Evolutionary conservation across 164 flowering plant species (phyloP).

Genomic region (Akebia trifoliata): DNA sequence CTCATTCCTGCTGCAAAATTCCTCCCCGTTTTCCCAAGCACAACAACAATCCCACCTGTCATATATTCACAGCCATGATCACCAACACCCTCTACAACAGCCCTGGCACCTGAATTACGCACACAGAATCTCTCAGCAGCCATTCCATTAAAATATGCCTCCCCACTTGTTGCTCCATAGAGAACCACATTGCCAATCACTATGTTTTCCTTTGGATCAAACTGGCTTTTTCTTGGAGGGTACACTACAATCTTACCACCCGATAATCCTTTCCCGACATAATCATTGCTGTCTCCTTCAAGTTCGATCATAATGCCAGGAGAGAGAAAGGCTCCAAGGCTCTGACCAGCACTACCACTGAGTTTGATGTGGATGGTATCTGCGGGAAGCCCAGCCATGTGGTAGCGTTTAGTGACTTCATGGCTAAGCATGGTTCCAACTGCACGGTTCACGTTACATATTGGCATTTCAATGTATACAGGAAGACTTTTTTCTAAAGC

Average conservation of each 20-base stretch:
- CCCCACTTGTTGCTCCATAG: slow-evolving; percentile 96
- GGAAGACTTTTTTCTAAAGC: slow-evolving; percentile 78
- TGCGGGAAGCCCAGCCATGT: slow-evolving; percentile 71
- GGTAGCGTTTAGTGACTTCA: slow-evolving; percentile 86
- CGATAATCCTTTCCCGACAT: slow-evolving; percentile 97
- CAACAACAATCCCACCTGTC: slow-evolving; percentile 98
- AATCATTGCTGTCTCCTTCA: slow-evolving; percentile 98
- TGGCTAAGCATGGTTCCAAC: slow-evolving; percentile 99
- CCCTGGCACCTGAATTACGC: slow-evolving; percentile 92
- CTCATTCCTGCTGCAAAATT: slow-evolving; percentile 99
- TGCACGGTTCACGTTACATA: slow-evolving; percentile 83
- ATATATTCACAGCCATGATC: slow-evolving; percentile 99
- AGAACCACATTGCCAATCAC: slow-evolving; percentile 98
- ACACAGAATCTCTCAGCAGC: slow-evolving; percentile 99
- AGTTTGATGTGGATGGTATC: slow-evolving; percentile 90
- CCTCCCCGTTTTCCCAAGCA: slow-evolving; percentile 94
- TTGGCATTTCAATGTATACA: slow-evolving; percentile 77
- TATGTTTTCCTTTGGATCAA: slow-evolving; percentile 96
- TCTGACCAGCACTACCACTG: slow-evolving; percentile 97
- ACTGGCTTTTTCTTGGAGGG: slow-evolving; percentile 76
- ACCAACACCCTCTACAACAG: slow-evolving; percentile 98
- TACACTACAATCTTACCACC: slow-evolving; percentile 97
- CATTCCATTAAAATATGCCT: slow-evolving; percentile 98
- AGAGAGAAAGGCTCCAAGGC: slow-evolving; percentile 96
- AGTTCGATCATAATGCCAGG: slow-evolving; percentile 90